Conservation (phyloP, 2,329 filamentous ascomycete species). For the Atkinsonella texensis region DNA sequence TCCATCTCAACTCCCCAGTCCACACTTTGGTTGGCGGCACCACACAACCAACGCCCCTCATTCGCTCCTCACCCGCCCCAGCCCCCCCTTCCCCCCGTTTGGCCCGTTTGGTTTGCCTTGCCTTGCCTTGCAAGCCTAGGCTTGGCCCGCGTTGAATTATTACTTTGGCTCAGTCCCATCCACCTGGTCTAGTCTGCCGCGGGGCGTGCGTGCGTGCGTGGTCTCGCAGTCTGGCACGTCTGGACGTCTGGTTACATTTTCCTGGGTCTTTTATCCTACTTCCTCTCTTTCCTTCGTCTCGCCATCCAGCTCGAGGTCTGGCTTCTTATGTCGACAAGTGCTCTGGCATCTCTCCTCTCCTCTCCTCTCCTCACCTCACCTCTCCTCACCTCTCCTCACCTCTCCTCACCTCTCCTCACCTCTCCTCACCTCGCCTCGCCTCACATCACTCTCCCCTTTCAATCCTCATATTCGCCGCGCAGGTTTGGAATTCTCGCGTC, state of each 20-base stretch:
- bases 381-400: too few relatives aligned
- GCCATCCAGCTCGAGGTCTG: not conserved
- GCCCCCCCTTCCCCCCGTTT: not conserved
- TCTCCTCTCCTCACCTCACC: too few relatives aligned
- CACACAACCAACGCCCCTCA: not conserved
- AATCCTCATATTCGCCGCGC: not conserved
- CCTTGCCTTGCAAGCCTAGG: not conserved
- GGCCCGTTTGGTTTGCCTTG: not conserved
- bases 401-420: too few relatives aligned
- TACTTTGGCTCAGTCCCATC: too few relatives aligned
- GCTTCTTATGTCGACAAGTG: not conserved
- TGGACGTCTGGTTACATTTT: not conserved
- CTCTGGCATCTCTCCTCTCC: not conserved
- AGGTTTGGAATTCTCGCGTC: not conserved
- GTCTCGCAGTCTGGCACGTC: too few relatives aligned
- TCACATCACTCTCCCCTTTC: not conserved
- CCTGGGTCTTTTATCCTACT: constrained; percentile 2
- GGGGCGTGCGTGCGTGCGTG: too few relatives aligned
- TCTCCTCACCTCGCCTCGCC: not conserved
- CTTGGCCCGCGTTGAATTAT: too few relatives aligned
- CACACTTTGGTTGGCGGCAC: not conserved
- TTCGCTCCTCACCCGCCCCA: not conserved
- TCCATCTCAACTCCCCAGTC: not conserved
- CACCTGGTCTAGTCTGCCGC: too few relatives aligned
- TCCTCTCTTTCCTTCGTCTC: constrained; percentile 1